Conservation (phyloP, 306 rosid species). For the Crataegus laevigata region DNA sequence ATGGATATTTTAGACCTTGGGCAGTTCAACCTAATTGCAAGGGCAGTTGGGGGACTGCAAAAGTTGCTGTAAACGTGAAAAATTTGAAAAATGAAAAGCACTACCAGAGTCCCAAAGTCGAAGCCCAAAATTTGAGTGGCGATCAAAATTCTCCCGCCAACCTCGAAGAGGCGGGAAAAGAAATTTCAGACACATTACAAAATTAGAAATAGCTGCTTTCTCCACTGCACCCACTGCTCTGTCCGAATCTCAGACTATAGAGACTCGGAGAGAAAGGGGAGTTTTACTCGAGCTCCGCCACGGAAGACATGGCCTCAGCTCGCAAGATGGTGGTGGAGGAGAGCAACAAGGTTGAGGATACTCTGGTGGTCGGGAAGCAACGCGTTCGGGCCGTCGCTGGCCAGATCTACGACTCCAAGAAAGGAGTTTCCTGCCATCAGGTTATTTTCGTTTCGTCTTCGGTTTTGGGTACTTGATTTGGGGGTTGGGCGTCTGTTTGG, state of each 20-base stretch:
- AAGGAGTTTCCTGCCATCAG: constrained; percentile 67
- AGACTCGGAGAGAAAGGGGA: background rate
- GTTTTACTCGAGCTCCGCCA: background rate
- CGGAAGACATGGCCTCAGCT: background rate
- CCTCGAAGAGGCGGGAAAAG: background rate
- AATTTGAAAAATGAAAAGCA: too few species aligned
- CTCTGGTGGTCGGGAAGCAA: background rate
- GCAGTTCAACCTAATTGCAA: too few species aligned
- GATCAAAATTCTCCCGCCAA: background rate
- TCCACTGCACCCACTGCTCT: background rate
- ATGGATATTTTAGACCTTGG: too few species aligned
- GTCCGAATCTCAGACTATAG: background rate
- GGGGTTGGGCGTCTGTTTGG: background rate
- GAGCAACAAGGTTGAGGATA: background rate
- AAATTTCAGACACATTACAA: background rate
- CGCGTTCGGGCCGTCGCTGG: constrained; percentile 35
- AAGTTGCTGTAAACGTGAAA: too few species aligned
- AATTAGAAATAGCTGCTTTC: background rate
- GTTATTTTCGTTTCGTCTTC: constrained; percentile 1
- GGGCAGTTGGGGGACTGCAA: too few species aligned
- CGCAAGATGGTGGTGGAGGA: background rate
- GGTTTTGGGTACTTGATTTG: background rate
- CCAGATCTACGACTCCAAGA: constrained; percentile 46
- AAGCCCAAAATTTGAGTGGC: background rate
- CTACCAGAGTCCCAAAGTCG: background rate